Conservation (phyloP, 2,329 filamentous ascomycete genomes). For the Ophiocordyceps camponoti-floridani region DNA sequence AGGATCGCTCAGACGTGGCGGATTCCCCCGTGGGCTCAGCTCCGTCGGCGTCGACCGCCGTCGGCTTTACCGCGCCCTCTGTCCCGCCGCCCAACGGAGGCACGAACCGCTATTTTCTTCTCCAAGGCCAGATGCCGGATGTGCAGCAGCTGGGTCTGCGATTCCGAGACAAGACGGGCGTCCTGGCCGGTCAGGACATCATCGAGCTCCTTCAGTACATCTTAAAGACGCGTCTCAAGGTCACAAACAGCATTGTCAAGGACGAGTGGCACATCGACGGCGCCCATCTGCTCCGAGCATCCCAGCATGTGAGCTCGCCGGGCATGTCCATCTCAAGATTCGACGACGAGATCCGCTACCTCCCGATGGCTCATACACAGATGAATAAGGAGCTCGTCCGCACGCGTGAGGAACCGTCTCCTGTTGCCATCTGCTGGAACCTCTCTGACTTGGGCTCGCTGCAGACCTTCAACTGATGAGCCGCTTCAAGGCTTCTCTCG, state of each 20-base stretch:
- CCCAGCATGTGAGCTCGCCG: slow-evolving; percentile 6
- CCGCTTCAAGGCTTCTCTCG: slow-evolving; percentile 31
- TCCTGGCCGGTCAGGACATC: slow-evolving; percentile 9
- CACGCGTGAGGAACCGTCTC: slow-evolving; percentile 18
- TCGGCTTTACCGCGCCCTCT: not conserved
- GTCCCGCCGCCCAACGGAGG: not conserved
- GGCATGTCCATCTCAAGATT: slow-evolving; percentile 8
- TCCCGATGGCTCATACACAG: slow-evolving; percentile 22
- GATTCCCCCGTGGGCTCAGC: not conserved
- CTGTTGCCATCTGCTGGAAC: not conserved
- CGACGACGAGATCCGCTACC: slow-evolving; percentile 18
- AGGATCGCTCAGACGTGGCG: slow-evolving; percentile 4
- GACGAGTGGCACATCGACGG: slow-evolving; percentile 14
- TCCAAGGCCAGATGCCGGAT: slow-evolving; percentile 3
- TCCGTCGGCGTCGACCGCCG: not conserved
- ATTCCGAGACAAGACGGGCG: slow-evolving; percentile 9
- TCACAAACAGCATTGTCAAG: slow-evolving; percentile 11
- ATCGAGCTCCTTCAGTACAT: slow-evolving; percentile 12
- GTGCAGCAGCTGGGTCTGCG: slow-evolving; percentile 8
- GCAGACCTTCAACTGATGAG: slow-evolving; percentile 28
- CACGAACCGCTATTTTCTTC: slow-evolving; percentile 1
- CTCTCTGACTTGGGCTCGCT: not conserved
- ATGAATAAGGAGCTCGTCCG: slow-evolving; percentile 29
- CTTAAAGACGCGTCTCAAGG: slow-evolving; percentile 11
- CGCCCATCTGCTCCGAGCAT: slow-evolving; percentile 7